Base-by-base conservation (phyloP, 306 rosid genomes). In the Clitoria ternatea region DNA sequence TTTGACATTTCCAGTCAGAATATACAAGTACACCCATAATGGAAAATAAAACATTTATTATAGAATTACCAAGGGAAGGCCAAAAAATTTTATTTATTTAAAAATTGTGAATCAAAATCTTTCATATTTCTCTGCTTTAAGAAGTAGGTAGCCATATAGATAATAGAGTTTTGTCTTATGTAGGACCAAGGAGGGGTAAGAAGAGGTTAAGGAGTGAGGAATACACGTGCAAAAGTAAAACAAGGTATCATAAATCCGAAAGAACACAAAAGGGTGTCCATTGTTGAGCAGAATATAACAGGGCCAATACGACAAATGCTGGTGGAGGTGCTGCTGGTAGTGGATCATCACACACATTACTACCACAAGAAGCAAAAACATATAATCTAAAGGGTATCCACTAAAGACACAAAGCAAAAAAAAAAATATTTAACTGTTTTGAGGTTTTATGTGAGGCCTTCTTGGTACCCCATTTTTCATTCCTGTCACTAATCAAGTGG, bases 301-400 rank as follows among this genome's bases (percentile, higher is more conserved):
- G 71, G 47, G 60, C 12, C 74, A 80, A 79, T 49, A 62, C 53
- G 86, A 89, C 98, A 89, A 87, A 74, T 68, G 77, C 18, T 88
- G 90, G 98, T 89, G 96, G 92, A 84, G 77, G 74, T 70, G 66
- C 71, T 87, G 90, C 95, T 89, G 96, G 81, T 83, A 82, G 90
- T 84, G 89, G 84, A 85, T 77, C 84, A 74, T 91, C 82, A 82
- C 72, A 32, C 78, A 73, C 70, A 80, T 50, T 75, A 76, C 70
- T 77, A 44, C 77, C 81, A 70, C 74, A 79, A 75, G 75, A 65
- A 79, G 75, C 69, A 66, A 59, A 59, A 52, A 44, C 83, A 82
- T 49, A 43, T 57, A 79, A 79, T 60, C 69, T 65, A 70, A 79
- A 59, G 70, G 73, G 79, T 36, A 60, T 79, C 81, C 84, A 79